phyloP scores from a whole-genome alignment of 176 grass and related monocot species.

The Olyra latifolia region DNA sequence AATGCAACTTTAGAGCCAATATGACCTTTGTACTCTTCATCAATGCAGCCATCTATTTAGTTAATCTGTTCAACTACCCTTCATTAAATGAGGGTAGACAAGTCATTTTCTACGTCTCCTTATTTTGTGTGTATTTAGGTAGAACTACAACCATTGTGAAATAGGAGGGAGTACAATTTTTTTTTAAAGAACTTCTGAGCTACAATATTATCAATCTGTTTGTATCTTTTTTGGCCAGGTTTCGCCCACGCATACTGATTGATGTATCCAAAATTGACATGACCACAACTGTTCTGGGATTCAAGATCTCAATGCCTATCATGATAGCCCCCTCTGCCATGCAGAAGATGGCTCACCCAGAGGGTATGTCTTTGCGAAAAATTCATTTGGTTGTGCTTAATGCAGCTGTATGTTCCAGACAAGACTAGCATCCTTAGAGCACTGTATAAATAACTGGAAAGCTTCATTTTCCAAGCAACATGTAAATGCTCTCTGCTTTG shows the following conservation, averaged over 20 bases:
- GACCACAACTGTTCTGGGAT: conserved; percentile 79
- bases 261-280: conserved; percentile 94
- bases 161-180: too few relatives aligned
- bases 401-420: not conserved
- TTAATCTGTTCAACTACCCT: too few relatives aligned
- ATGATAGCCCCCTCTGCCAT: conserved; percentile 91
- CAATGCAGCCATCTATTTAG: too few relatives aligned
- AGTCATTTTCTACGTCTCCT: too few relatives aligned
- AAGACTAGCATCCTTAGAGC: not conserved
- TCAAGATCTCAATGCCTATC: conserved; percentile 98
- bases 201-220: not conserved
- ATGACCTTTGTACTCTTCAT: too few relatives aligned
- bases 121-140: too few relatives aligned
- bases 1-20: too few relatives aligned
- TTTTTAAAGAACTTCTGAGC: not conserved
- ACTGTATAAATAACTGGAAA: not conserved
- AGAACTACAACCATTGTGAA: too few relatives aligned
- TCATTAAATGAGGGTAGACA: too few relatives aligned
- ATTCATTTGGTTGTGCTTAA: not conserved
- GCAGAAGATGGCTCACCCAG: conserved; percentile 98
- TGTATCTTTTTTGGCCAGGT: conserved; percentile 44
- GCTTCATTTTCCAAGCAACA: not conserved
- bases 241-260: conserved; percentile 94
- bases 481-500: not conserved
- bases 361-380: conserved; percentile 44